Evolutionary conservation across 106 monocot genomes (phyloP), one percentile per base, ranked within the genome.

Genomic region (Narthecium ossifragum): DNA sequence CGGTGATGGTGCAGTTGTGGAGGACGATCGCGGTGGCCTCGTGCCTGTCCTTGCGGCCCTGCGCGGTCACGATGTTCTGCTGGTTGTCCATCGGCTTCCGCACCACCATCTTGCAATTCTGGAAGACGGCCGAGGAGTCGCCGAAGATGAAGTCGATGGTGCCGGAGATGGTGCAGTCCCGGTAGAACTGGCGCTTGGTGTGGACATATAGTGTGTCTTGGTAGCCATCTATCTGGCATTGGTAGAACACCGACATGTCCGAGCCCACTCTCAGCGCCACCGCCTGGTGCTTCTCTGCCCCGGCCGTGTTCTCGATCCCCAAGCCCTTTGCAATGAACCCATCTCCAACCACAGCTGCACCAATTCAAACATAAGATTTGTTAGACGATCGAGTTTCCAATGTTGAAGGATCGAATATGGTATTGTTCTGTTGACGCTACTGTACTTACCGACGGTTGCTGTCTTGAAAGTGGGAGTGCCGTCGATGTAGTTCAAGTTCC

Each of bases 71-170:
- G 60, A 81, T 81, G 60, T 64, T 68, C 55, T 64, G 67, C 67
- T 86, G 85, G 70, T 78, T 77, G 46, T 50, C 49, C 53, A 86
- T 1, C 1, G 85, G 85, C 59, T 68, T 73, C 22, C 85, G 46
- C 6, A 70, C 71, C 2, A 74, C 12, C 20, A 86, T 45, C 2
- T 29, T 3, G 64, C 85, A 86, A 74, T 72, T 78, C 51, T 86
- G 85, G 70, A 86, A 78, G 53, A 78, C 26, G 18, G 46, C 2
- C 18, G 72, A 46, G 0, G 76, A 49, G 66, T 84, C 66, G 28
- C 83, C 83, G 59, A 84, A 84, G 48, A 84, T 53, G 69, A 79
- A 84, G 72, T 84, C 84, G 51, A 84, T 62, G 48, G 84, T 84
- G 71, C 84, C 84, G 33, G 79, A 61, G 67, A 84, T 70, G 64